Conservation (phyloP, 2,329 filamentous ascomycete species). For the Pyricularia sp. region DNA sequence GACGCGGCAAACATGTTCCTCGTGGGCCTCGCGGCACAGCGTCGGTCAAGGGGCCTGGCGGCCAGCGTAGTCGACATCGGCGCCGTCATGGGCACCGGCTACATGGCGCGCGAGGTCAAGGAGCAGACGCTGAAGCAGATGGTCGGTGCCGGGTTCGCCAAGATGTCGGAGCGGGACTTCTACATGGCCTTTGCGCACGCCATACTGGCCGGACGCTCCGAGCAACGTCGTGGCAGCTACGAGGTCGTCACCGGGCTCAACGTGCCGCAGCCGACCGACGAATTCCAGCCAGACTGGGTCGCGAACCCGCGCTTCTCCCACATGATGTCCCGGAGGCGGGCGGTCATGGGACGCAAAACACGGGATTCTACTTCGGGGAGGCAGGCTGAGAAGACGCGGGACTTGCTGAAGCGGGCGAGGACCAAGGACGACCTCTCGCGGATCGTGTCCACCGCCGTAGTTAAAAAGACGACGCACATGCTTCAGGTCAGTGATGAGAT, state of each 20-base stretch:
- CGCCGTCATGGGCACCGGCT: conserved; percentile 2
- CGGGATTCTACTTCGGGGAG: background rate
- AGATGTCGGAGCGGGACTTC: conserved; percentile 3
- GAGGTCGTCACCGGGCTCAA: conserved; percentile 1
- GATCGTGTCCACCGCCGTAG: background rate
- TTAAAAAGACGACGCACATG: background rate
- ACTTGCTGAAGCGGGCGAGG: background rate
- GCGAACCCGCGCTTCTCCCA: background rate
- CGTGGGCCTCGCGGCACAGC: conserved; percentile 6
- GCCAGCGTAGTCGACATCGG: conserved; percentile 2
- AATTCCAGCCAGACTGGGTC: background rate
- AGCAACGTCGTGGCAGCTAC: background rate
- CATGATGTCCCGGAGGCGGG: background rate
- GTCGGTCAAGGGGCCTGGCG: background rate
- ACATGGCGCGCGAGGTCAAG: background rate
- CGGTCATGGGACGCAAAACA: background rate
- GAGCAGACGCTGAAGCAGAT: background rate
- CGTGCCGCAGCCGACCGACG: background rate
- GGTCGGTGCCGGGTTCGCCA: background rate
- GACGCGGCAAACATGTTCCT: conserved; percentile 2
- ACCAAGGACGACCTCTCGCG: background rate
- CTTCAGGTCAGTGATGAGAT: background rate
- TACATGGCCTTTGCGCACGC: background rate
- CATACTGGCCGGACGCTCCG: background rate
- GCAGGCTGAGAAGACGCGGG: background rate